Percentiles rank a stretch among this genome's conserved stretches.
These are phyloP conservation scores for Boletus tomentosulus DNA, from an alignment of 768 basidiomycete genomes.

Conservation along the genomic window DNA sequence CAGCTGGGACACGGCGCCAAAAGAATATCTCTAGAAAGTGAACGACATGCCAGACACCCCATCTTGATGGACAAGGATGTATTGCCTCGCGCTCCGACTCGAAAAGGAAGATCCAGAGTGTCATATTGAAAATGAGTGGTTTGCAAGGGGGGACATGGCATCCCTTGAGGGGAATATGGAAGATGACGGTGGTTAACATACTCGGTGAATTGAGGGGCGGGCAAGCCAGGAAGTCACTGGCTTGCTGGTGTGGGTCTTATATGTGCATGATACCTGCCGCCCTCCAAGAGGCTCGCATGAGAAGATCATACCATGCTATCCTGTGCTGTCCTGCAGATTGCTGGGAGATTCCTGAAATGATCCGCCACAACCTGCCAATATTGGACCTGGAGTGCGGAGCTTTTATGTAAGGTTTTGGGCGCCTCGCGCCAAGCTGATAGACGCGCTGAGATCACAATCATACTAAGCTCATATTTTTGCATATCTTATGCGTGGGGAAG, in stretches of 20 bases:
- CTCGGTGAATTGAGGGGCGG: not conserved
- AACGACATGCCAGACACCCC: not conserved
- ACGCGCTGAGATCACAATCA: too few species aligned
- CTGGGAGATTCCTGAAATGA: too few species aligned
- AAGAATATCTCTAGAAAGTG: not conserved
- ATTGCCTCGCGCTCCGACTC: not conserved
- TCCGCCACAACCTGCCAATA: too few species aligned
- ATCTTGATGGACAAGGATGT: not conserved
- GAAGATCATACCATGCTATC: not conserved
- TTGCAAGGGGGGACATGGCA: not conserved
- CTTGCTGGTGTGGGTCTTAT: not conserved
- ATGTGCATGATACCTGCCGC: not conserved
- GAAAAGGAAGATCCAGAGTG: too few species aligned
- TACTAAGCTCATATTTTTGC: slow-evolving; percentile 14
- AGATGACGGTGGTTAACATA: not conserved
- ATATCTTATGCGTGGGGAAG: slow-evolving; percentile 13
- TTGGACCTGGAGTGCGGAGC: too few species aligned
- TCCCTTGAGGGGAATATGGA: not conserved
- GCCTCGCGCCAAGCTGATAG: too few species aligned
- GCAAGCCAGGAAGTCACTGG: not conserved
- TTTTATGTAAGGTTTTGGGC: too few species aligned
- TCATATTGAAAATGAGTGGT: too few species aligned
- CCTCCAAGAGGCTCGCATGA: not conserved
- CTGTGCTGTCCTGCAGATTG: not conserved
- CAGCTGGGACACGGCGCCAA: not conserved